phyloP scores from a whole-genome alignment of 1,284 basidiomycete species.

The Ceratobasidium sp. region DNA sequence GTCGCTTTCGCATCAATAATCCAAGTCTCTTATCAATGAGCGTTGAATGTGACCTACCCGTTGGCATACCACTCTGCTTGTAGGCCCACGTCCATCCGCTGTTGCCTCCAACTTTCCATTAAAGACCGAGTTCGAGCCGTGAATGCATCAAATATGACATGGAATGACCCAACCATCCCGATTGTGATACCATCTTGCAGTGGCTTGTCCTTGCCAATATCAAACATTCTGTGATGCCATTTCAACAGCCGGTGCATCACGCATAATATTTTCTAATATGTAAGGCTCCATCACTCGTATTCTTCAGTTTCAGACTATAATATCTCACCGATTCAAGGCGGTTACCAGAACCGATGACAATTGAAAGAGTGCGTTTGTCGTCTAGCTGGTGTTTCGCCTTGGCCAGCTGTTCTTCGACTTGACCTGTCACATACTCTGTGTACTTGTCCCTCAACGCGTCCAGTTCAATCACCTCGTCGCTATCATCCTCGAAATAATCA shows the following conservation, averaged over 20 bases:
- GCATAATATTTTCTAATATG: slow-evolving; percentile 19
- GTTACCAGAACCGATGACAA: slow-evolving; percentile 3
- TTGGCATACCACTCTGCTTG: slow-evolving; percentile 35
- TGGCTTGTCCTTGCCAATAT: slow-evolving; percentile 32
- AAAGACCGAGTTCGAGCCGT: slow-evolving; percentile 20
- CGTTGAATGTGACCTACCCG: background rate
- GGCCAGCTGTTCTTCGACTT: slow-evolving; percentile 5
- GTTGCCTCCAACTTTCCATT: slow-evolving; percentile 32
- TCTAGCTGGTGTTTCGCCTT: slow-evolving; percentile 14
- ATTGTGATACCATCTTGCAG: slow-evolving; percentile 14
- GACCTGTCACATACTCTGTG: slow-evolving; percentile 9
- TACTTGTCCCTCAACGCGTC: slow-evolving; percentile 26
- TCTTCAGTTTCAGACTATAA: background rate
- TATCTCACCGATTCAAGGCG: slow-evolving; percentile 28
- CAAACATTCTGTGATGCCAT: slow-evolving; percentile 29
- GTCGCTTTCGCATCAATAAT: background rate
- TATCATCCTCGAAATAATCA: slow-evolving; percentile 33
- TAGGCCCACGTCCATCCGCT: slow-evolving; percentile 8
- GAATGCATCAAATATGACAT: slow-evolving; percentile 33
- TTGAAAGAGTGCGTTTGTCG: slow-evolving; percentile 7
- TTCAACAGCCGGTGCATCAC: slow-evolving; percentile 29
- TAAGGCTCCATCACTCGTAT: background rate
- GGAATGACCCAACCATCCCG: slow-evolving; percentile 17
- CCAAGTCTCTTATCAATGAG: background rate
- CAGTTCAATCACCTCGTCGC: slow-evolving; percentile 1